Percentiles rank a stretch among this genome's conserved stretches.
These are phyloP conservation scores for Rhizopus delemar DNA, from an alignment of 371 early-diverging fungal genomes.

Conservation along the genomic window DNA sequence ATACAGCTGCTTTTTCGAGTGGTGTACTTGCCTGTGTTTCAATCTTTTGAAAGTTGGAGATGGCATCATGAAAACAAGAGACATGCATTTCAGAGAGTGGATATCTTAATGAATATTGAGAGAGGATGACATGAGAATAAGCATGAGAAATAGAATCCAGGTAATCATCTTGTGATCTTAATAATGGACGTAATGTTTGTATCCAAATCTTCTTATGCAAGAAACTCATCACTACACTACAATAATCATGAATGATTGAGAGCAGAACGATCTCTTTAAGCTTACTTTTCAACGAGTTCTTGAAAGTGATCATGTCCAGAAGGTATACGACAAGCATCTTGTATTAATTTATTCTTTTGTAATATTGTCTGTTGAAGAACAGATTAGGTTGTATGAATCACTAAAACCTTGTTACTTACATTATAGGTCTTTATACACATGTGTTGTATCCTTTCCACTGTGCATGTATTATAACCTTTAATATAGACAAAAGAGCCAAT, in stretches of 20 bases:
- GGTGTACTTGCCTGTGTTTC: conserved; percentile 53
- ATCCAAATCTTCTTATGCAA: conserved; percentile 64
- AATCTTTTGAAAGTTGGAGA: conserved; percentile 32
- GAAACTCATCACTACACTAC: conserved; percentile 60
- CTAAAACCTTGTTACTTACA: background rate
- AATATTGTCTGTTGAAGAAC: conserved; percentile 34
- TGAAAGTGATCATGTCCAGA: conserved; percentile 59
- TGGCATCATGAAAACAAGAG: conserved; percentile 36
- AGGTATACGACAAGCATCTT: conserved; percentile 49
- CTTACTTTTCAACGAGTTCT: conserved; percentile 66
- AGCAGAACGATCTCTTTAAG: background rate
- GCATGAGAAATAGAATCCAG: conserved; percentile 36
- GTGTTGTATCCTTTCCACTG: conserved; percentile 62
- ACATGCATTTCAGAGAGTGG: conserved; percentile 48
- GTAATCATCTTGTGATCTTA: conserved; percentile 45
- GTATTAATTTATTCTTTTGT: conserved; percentile 41
- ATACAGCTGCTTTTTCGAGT: conserved; percentile 47
- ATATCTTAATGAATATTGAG: conserved; percentile 42
- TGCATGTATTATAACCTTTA: conserved; percentile 56
- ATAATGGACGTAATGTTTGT: conserved; percentile 51
- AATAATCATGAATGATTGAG: background rate
- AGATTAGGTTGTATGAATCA: background rate
- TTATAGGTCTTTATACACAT: conserved; percentile 55
- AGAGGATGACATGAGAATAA: conserved; percentile 41
- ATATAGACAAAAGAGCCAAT: conserved; percentile 64